Base-by-base conservation (phyloP, 2,329 filamentous ascomycete species). In the Alternaria alternata region DNA sequence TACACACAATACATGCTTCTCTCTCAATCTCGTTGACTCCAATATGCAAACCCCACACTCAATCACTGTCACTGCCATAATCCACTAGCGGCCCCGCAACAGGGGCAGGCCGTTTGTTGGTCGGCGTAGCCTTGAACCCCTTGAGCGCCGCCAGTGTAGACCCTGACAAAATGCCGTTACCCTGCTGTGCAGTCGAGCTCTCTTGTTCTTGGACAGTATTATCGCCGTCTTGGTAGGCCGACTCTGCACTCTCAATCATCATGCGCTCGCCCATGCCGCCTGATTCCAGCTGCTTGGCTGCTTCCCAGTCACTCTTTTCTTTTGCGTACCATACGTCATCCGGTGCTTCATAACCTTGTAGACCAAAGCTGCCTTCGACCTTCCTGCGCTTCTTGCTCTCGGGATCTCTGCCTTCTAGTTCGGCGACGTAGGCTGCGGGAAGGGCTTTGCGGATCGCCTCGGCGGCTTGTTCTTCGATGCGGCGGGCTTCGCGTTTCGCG, bases 381-480 rank as follows among this genome's bases (percentile, higher is more conserved):
- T 92, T 96, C 78, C 94, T 88, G 72, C 94, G 85, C 82, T 97
- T 98, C 74, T 89, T 86, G 41, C 93, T 91, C 70, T 94, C 92
- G 0, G 92, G 91, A 67, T 97, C 93, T 51, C 92, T 88, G 16
- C 95, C 95, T 78, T 99, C 95, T 48, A 99, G 89, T 82, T 99
- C 93, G 0, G 93, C 93, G 0, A 99, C 89, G 66, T 95, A 98
- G 28, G 93, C 92, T 0, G 91, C 93, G 0, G 95, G 95, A 5
- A 99, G 82, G 0, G 95, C 94, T 66, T 91, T 86, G 18, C 95
- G 85, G 58, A 99, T 93, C 1, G 95, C 96, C 72, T 97, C 95
- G 0, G 95, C 95, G 2, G 95, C 95, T 78, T 99, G 95, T 75
- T 99, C 95, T 76, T 99, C 95, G 61, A 99, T 90, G 41, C 90